A percentile compares a stretch with the other conserved stretches of the same genome.
These are phyloP conservation scores for Diaporthe sp. DNA, from an alignment of 2,329 filamentous ascomycete species.

Conservation along the genomic window DNA sequence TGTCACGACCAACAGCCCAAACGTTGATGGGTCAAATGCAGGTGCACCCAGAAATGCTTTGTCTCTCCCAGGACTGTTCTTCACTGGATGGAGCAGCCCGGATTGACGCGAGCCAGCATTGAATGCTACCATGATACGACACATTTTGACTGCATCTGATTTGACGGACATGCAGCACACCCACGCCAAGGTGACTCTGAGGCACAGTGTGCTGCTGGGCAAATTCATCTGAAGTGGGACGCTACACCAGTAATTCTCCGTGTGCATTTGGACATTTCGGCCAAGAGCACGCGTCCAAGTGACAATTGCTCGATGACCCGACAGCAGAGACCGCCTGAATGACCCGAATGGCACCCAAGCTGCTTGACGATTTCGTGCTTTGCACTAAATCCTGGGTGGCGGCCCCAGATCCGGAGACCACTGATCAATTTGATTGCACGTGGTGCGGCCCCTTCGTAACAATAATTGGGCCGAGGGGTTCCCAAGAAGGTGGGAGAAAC, in stretches of 20 bases:
- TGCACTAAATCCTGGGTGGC: neutral
- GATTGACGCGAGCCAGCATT: neutral
- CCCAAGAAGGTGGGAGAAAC: neutral
- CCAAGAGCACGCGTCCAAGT: neutral
- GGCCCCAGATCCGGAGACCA: neutral
- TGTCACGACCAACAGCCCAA: slow-evolving; percentile 6
- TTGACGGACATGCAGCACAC: slow-evolving; percentile 6
- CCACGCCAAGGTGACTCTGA: neutral
- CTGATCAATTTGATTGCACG: neutral
- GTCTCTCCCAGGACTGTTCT: neutral
- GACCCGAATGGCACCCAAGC: neutral
- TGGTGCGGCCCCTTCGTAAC: neutral
- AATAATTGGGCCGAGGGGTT: neutral
- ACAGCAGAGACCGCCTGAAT: neutral
- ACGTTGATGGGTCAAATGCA: slow-evolving; percentile 15
- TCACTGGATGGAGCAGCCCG: slow-evolving; percentile 11
- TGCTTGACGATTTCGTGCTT: neutral
- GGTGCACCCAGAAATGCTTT: slow-evolving; percentile 16
- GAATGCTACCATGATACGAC: neutral
- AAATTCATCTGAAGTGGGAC: neutral
- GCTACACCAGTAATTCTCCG: neutral
- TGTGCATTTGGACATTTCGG: neutral
- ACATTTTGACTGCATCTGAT: slow-evolving; percentile 1
- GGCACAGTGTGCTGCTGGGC: neutral
- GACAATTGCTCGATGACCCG: neutral